Percentiles rank a stretch among this genome's conserved stretches.
These are phyloP conservation scores for Volvox reticuliferus DNA, from an alignment of 139 green algal genomes.

Conservation along the genomic window DNA sequence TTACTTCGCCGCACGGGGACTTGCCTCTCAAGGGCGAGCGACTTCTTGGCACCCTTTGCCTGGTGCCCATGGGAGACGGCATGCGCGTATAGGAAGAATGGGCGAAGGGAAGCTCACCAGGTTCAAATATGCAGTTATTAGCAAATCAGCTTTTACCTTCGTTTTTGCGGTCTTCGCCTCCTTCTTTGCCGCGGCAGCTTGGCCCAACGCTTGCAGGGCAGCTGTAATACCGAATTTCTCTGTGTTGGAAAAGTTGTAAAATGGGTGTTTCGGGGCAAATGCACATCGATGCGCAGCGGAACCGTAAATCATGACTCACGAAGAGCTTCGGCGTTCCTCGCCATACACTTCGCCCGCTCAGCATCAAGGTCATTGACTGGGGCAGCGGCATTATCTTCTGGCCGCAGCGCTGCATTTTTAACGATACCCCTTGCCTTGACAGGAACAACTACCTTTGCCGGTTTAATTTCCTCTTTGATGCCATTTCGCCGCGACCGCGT, in stretches of 20 bases:
- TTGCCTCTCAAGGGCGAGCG: background rate
- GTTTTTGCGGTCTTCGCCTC: background rate
- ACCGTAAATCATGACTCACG: background rate
- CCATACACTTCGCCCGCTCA: background rate
- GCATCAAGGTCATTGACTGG: background rate
- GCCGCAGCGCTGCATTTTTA: too few relatives aligned
- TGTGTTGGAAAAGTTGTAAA: background rate
- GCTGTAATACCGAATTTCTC: background rate
- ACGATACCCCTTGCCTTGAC: too few relatives aligned
- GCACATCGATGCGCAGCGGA: background rate
- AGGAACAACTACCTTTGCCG: too few relatives aligned
- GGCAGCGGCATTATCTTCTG: too few relatives aligned
- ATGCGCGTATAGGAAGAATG: background rate
- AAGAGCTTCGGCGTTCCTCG: background rate
- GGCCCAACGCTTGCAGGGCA: background rate
- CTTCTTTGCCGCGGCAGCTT: background rate
- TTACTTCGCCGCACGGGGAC: background rate
- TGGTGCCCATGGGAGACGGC: background rate
- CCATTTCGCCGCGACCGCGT: too few relatives aligned
- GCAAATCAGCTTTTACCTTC: background rate
- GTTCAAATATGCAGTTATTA: background rate
- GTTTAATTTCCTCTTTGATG: too few relatives aligned
- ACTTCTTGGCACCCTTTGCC: background rate
- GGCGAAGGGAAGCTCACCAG: too few relatives aligned
- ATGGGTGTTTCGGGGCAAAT: background rate